phyloP scores from a whole-genome alignment of 306 rosid genomes.

The Senna tora region DNA sequence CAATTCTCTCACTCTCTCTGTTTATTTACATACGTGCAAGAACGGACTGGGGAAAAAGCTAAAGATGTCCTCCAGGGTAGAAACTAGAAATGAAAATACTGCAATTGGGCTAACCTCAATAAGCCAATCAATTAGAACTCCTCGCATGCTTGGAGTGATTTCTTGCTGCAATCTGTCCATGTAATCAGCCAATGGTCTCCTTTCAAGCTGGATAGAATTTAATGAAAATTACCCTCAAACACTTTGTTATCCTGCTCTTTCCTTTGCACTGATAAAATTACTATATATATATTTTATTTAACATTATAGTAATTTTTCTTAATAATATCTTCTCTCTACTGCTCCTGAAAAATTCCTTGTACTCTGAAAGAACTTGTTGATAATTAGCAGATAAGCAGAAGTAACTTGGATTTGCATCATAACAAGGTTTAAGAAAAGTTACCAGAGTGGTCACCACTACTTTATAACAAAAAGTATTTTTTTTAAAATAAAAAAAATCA shows the following conservation, averaged over 20 bases:
- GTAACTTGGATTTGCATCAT: slow-evolving; percentile 20
- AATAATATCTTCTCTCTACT: not conserved
- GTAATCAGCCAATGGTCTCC: slow-evolving; percentile 59
- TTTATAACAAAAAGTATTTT: not conserved
- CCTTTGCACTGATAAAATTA: no score
- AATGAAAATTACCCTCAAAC: slow-evolving; percentile 28
- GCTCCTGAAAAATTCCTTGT: not conserved
- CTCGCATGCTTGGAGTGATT: slow-evolving; percentile 79
- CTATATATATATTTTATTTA: no score
- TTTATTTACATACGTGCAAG: not conserved
- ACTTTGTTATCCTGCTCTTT: no score
- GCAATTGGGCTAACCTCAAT: slow-evolving; percentile 69
- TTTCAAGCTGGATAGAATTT: slow-evolving; percentile 58
- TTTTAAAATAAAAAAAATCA: not conserved
- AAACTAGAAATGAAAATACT: slow-evolving; percentile 21
- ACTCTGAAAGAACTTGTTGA: slow-evolving; percentile 15
- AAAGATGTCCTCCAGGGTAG: slow-evolving; percentile 2
- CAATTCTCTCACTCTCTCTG: not conserved
- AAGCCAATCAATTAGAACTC: slow-evolving; percentile 87
- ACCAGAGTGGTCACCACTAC: slow-evolving; percentile 6
- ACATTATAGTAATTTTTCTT: not conserved
- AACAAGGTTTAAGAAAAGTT: slow-evolving; percentile 17
- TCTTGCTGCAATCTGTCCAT: slow-evolving; percentile 77
- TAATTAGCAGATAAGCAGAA: slow-evolving; percentile 26
- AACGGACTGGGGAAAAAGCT: not conserved